Evolutionary conservation across 768 basidiomycete species (phyloP), one percentile per base, ranked within the genome.

Genomic region (Kwoniella dejecticola): DNA sequence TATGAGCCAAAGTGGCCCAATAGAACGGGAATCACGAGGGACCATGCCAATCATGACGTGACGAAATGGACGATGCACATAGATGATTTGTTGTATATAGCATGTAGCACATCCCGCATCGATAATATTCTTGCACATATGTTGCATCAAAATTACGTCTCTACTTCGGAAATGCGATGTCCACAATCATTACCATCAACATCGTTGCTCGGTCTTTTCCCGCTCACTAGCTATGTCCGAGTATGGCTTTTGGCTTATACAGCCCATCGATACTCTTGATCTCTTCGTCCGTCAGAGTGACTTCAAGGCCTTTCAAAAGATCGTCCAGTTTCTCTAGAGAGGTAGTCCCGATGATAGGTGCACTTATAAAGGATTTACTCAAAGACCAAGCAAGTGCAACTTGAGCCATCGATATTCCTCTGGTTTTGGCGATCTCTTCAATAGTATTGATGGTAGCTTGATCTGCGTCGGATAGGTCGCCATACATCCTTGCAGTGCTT

Each of bases 301-400:
- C 58, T 26, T 62, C 52, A 5, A 60, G 57, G 19, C 61, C 69
- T 46, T 59, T 52, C 38, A 83, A 77, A 58, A 81, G 72, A 40
- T 83, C 83, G 30, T 75, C 68, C 23, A 83, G 63, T 40, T 82
- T 79, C 42, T 81, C 72, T 17, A 81, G 44, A 47, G 72, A 82
- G 1, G 81, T 83, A 21, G 73, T 66, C 3, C 83, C 82, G 8
- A 82, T 78, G 60, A 83, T 83, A 0, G 83, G 83, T 23, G 80
- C 82, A 2, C 78, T 64, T 4, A 82, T 79, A 36, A 60, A 72
- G 11, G 54, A 76, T 68, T 84, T 84, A 23, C 69, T 38, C 1
- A 74, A 46, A 1, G 76, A 55, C 83, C 83, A 83, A 3, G 81
- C 80, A 2, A 84, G 62, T 10, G 82, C 81, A 30, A 83, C 77